Evolutionary conservation across 2,329 filamentous ascomycete species (phyloP).

Genomic region (Exophiala mesophila): DNA sequence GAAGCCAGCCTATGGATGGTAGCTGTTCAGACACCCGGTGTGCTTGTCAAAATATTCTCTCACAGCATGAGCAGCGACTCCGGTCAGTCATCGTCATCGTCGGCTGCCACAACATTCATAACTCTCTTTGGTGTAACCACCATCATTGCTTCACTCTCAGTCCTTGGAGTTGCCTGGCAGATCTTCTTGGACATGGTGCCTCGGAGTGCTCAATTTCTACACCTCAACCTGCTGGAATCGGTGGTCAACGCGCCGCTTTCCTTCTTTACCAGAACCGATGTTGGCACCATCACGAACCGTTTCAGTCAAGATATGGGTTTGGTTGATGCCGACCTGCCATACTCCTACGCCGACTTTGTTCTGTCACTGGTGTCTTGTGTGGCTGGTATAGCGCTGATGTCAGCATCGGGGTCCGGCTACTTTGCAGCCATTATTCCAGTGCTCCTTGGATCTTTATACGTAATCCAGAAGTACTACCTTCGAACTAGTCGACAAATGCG

Average conservation of each 20-base stretch:
- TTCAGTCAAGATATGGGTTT: constrained; percentile 44
- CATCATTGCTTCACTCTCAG: constrained; percentile 3
- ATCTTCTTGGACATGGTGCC: constrained; percentile 52
- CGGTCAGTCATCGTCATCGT: neutral
- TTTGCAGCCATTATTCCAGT: constrained; percentile 49
- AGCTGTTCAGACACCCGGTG: constrained; percentile 10
- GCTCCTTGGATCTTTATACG: constrained; percentile 43
- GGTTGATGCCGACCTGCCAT: constrained; percentile 42
- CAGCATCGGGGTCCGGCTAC: constrained; percentile 41
- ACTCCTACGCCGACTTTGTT: constrained; percentile 32
- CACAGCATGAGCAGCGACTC: constrained; percentile 24
- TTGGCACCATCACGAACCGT: constrained; percentile 39
- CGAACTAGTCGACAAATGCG: constrained; percentile 57
- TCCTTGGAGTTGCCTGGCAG: constrained; percentile 32
- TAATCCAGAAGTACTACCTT: constrained; percentile 55
- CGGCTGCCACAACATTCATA: constrained; percentile 13
- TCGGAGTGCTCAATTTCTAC: constrained; percentile 47
- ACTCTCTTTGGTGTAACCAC: constrained; percentile 10
- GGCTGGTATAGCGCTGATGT: constrained; percentile 48
- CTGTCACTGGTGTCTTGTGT: constrained; percentile 33
- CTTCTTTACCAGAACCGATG: constrained; percentile 40
- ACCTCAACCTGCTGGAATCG: constrained; percentile 44
- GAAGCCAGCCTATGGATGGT: constrained; percentile 10
- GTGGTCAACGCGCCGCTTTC: constrained; percentile 44
- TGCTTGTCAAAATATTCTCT: constrained; percentile 26